A percentile compares a stretch with the other conserved stretches of the same genome.
Conservation (phyloP, 257 asterid species). For the Capsicum pubescens region DNA sequence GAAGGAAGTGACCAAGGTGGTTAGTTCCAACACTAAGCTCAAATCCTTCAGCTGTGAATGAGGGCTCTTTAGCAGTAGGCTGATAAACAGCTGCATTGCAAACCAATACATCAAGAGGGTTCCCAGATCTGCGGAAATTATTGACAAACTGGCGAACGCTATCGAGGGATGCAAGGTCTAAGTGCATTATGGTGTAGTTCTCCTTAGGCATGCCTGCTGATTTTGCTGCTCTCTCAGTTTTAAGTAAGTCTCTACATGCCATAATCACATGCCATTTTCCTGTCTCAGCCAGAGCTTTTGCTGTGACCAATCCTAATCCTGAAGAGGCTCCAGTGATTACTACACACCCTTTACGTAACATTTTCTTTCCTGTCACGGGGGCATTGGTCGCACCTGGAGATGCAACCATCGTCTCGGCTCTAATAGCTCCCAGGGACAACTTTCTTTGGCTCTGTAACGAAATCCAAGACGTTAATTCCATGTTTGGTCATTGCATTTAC, state of each 20-base stretch:
- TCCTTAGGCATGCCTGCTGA: conserved; percentile 75
- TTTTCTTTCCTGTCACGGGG: conserved; percentile 65
- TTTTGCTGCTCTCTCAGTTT: conserved; percentile 82
- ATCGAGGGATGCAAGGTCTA: conserved; percentile 81
- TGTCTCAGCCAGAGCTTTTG: conserved; percentile 77
- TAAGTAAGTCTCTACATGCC: conserved; percentile 95
- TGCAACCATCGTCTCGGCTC: conserved; percentile 57
- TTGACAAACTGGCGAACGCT: conserved; percentile 87
- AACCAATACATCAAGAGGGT: conserved; percentile 76
- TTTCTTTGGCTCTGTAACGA: conserved; percentile 50
- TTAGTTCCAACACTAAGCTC: conserved; percentile 93
- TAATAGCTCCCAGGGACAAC: conserved; percentile 29
- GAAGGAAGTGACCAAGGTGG: conserved; percentile 88
- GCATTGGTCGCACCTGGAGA: conserved; percentile 51
- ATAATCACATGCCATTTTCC: conserved; percentile 89
- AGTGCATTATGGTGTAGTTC: conserved; percentile 76
- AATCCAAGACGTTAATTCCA: not conserved
- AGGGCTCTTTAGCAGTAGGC: conserved; percentile 83
- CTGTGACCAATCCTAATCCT: conserved; percentile 85
- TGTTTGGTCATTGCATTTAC: not conserved
- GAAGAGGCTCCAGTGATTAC: conserved; percentile 89
- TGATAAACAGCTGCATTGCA: conserved; percentile 91
- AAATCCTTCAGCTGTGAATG: conserved; percentile 83
- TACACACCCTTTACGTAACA: conserved; percentile 70
- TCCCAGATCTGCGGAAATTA: conserved; percentile 63